Evolutionary conservation across 768 basidiomycete species (phyloP).

Genomic region (Calocybe cyanea): DNA sequence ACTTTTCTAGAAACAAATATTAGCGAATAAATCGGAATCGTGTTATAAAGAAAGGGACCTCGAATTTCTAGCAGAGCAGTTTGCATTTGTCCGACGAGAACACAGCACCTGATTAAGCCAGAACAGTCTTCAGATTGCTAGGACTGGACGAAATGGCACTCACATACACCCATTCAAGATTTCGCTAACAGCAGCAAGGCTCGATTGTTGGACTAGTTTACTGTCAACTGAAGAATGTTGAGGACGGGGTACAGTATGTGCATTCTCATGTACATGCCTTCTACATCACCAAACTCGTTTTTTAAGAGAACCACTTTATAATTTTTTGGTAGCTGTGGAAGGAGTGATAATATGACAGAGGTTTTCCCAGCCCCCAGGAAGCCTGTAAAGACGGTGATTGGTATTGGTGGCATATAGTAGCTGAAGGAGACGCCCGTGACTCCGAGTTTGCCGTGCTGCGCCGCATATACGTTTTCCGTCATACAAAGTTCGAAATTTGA

Average conservation of each 20-base stretch:
- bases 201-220: constrained; percentile 81
- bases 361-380: constrained; percentile 85
- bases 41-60: constrained; percentile 35
- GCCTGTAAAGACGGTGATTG: constrained; percentile 94
- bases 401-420: constrained; percentile 51
- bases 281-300: constrained; percentile 94
- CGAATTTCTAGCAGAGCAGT: constrained; percentile 85
- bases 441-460: too few relatives aligned
- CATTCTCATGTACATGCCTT: constrained; percentile 46
- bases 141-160: constrained; percentile 22
- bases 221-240: constrained; percentile 65
- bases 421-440: too few relatives aligned
- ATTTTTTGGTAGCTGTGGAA: constrained; percentile 77
- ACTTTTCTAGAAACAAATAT: constrained; percentile 53
- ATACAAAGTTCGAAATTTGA: too few relatives aligned
- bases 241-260: too few relatives aligned
- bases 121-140: not conserved
- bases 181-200: constrained; percentile 83
- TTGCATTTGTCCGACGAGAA: constrained; percentile 93
- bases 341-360: constrained; percentile 75
- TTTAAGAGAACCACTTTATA: constrained; percentile 91
- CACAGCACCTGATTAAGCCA: constrained; percentile 66
- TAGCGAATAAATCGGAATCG: not conserved
- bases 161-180: constrained; percentile 97
- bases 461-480: too few relatives aligned